Base-by-base conservation (phyloP, 129 eudicot genomes). In the Arctium lappa region DNA sequence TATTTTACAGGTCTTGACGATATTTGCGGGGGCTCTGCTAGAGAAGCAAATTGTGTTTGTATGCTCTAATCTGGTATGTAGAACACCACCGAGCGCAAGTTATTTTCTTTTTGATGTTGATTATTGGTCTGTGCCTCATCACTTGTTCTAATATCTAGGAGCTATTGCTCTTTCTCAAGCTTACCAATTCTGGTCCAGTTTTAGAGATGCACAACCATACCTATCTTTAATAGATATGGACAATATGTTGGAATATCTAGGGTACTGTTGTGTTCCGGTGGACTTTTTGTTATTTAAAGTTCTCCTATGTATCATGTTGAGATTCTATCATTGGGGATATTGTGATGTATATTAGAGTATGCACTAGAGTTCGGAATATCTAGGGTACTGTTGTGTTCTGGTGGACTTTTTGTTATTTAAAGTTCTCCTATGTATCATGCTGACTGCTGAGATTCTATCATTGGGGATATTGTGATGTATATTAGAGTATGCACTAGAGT, bases 21-120 rank as follows among this genome's bases (percentile, higher is more conserved):
- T 96, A 85, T 89, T 96, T 87, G 95, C 97, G 0, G 98, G 93
- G 78, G 98, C 95, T 73, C 92, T 96, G 82, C 87, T 96, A 88
- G 99, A 96, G 90, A 96, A 96, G 88, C 97, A 96, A 84, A 91
- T 93, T 86, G 91, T 89, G 18, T 82, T 96, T 50, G 90, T 93
- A 75, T 96, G 98, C 88, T 93, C 96, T 38, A 91, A 91, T 79
- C 84, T 93, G 97, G 97, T 93, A 91, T 74, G 82, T 85, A 73
- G n/a, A 4, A 32, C 39, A 72, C 78, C 39, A 72, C 48, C 29
- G 7, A 76, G 42, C 70, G 70, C 76, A 27, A 69, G 6, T 81
- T 10, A 40, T 56, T 73, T 44, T 53, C 6, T n/a, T 73, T 79
- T 65, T 34, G 34, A 16, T 46, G 68, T 75, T 72, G 76, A 76